A percentile compares a stretch with the other conserved stretches of the same genome.
phyloP scores from a whole-genome alignment of 805 yeast genomes.

The Alloascoidea africana region DNA sequence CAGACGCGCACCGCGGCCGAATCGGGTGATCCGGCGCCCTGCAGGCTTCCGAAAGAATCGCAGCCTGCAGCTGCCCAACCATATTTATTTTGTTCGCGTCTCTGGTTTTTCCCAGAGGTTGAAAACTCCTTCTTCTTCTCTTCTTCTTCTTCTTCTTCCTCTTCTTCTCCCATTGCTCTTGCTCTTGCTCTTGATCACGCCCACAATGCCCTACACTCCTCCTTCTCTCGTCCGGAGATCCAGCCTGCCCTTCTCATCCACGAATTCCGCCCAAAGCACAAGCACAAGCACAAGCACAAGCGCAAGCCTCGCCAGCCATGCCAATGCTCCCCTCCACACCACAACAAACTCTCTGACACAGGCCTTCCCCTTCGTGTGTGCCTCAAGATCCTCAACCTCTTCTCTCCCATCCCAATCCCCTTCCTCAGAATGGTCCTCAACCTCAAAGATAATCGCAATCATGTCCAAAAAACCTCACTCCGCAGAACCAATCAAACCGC shows the following conservation, averaged over 20 bases:
- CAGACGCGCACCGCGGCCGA: too few relatives aligned
- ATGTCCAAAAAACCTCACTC: slow-evolving; percentile 1
- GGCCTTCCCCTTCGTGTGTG: neutral
- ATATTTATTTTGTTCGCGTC: too few relatives aligned
- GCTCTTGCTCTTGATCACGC: neutral
- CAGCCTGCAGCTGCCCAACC: too few relatives aligned
- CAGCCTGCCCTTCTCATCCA: neutral
- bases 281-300: neutral
- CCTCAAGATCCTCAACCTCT: too few relatives aligned
- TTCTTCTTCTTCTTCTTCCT: neutral
- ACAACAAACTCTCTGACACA: neutral
- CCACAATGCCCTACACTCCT: neutral
- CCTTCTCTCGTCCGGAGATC: neutral
- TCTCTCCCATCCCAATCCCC: neutral
- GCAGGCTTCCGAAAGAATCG: too few relatives aligned
- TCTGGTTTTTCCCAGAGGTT: too few relatives aligned
- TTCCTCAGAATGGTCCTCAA: neutral
- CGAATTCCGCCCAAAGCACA: neutral
- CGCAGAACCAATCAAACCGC: neutral
- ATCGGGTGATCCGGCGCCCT: too few relatives aligned
- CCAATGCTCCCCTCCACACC: neutral
- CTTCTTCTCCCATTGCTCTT: neutral
- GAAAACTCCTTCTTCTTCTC: too few relatives aligned
- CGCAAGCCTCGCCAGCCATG: neutral
- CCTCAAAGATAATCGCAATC: neutral